phyloP scores from a whole-genome alignment of 2,329 filamentous ascomycete genomes.

The Claviceps africana region DNA sequence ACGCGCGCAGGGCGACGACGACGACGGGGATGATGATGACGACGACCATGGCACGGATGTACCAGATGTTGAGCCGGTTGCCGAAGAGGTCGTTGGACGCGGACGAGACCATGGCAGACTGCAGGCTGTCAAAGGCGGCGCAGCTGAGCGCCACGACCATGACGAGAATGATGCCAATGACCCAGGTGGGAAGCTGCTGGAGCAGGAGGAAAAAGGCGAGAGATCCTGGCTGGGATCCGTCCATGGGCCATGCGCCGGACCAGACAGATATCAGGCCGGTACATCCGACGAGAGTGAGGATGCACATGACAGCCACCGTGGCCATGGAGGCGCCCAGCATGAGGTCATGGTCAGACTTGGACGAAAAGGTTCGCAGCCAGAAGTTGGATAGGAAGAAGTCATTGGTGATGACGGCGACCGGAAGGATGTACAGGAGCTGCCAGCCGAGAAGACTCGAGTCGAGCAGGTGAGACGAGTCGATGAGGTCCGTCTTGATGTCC shows the following conservation, averaged over 20 bases:
- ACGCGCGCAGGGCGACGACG: conserved; percentile 58
- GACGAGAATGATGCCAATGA: conserved; percentile 67
- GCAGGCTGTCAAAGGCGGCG: conserved; percentile 66
- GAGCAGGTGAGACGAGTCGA: conserved; percentile 56
- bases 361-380: conserved; percentile 74
- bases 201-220: conserved; percentile 66
- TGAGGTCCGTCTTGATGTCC: conserved; percentile 53
- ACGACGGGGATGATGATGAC: conserved; percentile 61
- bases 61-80: conserved; percentile 64
- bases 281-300: conserved; percentile 58
- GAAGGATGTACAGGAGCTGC: conserved; percentile 76
- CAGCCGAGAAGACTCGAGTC: conserved; percentile 60
- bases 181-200: conserved; percentile 59
- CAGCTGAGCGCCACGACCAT: conserved; percentile 68
- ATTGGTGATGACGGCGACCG: conserved; percentile 68
- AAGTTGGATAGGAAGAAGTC: conserved; percentile 77
- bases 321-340: conserved; percentile 61
- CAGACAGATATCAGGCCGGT: conserved; percentile 65
- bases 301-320: conserved; percentile 47
- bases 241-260: conserved; percentile 57
- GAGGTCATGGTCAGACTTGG: conserved; percentile 64
- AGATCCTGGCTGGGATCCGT: conserved; percentile 42
- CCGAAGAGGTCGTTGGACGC: conserved; percentile 75
- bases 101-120: conserved; percentile 74
- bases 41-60: conserved; percentile 55